phyloP scores from a whole-genome alignment of 169 alveolate species.

The Neospora caninum region DNA sequence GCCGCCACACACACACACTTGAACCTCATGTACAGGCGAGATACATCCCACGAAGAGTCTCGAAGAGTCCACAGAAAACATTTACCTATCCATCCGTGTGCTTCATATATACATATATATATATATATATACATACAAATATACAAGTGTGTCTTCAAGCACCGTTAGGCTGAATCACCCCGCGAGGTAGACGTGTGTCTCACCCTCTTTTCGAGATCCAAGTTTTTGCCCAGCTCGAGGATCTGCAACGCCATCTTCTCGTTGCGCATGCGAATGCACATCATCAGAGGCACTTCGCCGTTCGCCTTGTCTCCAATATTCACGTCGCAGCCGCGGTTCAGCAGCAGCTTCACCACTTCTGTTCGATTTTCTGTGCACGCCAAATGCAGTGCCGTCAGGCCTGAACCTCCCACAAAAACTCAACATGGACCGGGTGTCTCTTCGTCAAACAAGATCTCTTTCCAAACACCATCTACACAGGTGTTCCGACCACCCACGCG shows the following conservation, averaged over 20 bases:
- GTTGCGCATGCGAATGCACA: slow-evolving; percentile 84
- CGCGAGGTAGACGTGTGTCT: background rate
- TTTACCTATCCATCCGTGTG: too few species aligned
- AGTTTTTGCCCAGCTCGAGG: slow-evolving; percentile 74
- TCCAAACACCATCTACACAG: background rate
- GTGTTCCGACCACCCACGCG: background rate
- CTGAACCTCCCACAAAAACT: background rate
- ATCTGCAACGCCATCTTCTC: slow-evolving; percentile 79
- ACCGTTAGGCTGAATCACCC: too few species aligned
- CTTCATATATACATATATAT: too few species aligned
- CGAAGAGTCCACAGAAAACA: too few species aligned
- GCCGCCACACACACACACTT: background rate
- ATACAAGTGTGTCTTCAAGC: too few species aligned
- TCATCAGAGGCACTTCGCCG: slow-evolving; percentile 87
- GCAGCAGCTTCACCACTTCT: slow-evolving; percentile 62
- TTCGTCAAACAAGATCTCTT: background rate
- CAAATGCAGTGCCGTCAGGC: slow-evolving; percentile 66
- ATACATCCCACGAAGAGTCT: too few species aligned
- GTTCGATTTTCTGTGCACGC: slow-evolving; percentile 69
- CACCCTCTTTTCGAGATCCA: slow-evolving; percentile 72
- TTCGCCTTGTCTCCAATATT: slow-evolving; percentile 77
- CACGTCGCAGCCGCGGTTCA: slow-evolving; percentile 72
- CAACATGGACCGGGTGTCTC: too few species aligned
- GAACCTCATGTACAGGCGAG: too few species aligned
- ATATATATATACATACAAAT: too few species aligned